These are phyloP conservation scores for Lepidopterella palustris DNA, from an alignment of 495 filamentous ascomycete genomes.

Conservation along the genomic window DNA sequence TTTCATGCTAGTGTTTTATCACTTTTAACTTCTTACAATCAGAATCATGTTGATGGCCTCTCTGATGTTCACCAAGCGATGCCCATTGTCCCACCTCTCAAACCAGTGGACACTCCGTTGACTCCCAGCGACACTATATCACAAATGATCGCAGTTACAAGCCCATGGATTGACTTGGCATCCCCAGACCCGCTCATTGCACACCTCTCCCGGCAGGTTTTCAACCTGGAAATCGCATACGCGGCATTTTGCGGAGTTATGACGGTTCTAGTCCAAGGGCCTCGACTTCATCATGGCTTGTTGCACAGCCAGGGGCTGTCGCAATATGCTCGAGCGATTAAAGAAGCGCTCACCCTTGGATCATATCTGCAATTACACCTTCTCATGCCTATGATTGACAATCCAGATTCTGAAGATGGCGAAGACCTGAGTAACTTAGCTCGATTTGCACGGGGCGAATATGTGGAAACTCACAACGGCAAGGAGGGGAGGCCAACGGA, in stretches of 20 bases:
- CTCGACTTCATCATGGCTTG: constrained; percentile 47
- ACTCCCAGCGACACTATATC: constrained; percentile 64
- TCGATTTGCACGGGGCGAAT: constrained; percentile 52
- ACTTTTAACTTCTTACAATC: constrained; percentile 39
- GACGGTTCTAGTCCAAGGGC: constrained; percentile 75
- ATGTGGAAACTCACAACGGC: constrained; percentile 38
- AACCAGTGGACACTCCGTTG: constrained; percentile 64
- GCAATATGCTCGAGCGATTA: constrained; percentile 80
- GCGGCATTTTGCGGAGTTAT: constrained; percentile 87
- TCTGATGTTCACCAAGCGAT: constrained; percentile 16
- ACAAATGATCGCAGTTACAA: constrained; percentile 64
- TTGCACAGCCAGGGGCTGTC: constrained; percentile 45
- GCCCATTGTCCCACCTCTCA: constrained; percentile 57
- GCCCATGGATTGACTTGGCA: constrained; percentile 85
- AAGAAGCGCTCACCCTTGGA: constrained; percentile 66
- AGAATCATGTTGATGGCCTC: constrained; percentile 41
- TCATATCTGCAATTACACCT: constrained; percentile 74
- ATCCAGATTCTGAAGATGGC: constrained; percentile 43
- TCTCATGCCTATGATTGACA: constrained; percentile 69
- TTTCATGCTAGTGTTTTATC: constrained; percentile 72
- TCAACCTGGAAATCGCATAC: constrained; percentile 87
- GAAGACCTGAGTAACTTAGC: constrained; percentile 52
- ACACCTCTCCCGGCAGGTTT: constrained; percentile 76
- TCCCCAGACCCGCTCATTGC: constrained; percentile 75
- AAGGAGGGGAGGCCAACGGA: constrained; percentile 43